Conservation (phyloP, 2,329 filamentous ascomycete species). For the Xylaria multiplex region DNA sequence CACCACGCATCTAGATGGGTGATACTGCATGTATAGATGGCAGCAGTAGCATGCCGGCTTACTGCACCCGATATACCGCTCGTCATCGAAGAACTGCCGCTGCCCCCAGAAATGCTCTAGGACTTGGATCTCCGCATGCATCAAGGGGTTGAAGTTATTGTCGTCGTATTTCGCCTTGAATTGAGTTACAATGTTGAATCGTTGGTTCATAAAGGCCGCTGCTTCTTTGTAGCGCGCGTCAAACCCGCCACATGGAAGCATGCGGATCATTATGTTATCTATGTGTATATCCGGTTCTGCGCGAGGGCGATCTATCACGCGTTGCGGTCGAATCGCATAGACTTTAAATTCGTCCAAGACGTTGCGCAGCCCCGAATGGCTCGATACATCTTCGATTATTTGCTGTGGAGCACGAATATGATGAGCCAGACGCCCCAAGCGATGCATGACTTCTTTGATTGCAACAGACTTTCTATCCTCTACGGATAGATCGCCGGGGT, state of each 20-base stretch:
- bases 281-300: slow-evolving; percentile 43
- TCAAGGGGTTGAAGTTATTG: slow-evolving; percentile 44
- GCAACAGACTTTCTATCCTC: neutral
- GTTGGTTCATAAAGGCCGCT: slow-evolving; percentile 46
- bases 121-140: slow-evolving; percentile 60
- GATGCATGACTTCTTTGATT: slow-evolving; percentile 51
- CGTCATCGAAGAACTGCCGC: slow-evolving; percentile 51
- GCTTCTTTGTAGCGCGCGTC: slow-evolving; percentile 30
- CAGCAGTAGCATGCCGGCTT: slow-evolving; percentile 64
- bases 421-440: slow-evolving; percentile 57
- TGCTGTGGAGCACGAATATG: slow-evolving; percentile 53
- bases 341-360: slow-evolving; percentile 50
- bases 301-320: slow-evolving; percentile 12
- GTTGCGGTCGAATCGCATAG: neutral
- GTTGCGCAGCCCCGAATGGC: slow-evolving; percentile 44
- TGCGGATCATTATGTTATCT: slow-evolving; percentile 48
- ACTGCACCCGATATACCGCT: slow-evolving; percentile 61
- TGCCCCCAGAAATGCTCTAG: slow-evolving; percentile 57
- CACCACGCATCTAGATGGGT: slow-evolving; percentile 49
- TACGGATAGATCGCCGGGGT: neutral
- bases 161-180: slow-evolving; percentile 46
- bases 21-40: slow-evolving; percentile 55
- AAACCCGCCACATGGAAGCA: slow-evolving; percentile 41
- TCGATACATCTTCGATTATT: slow-evolving; percentile 51
- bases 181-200: slow-evolving; percentile 38